Percentiles rank a stretch among this genome's conserved stretches.
These are phyloP conservation scores for Atalantia buxifolia DNA, from an alignment of 345 rosid genomes.

Conservation along the genomic window DNA sequence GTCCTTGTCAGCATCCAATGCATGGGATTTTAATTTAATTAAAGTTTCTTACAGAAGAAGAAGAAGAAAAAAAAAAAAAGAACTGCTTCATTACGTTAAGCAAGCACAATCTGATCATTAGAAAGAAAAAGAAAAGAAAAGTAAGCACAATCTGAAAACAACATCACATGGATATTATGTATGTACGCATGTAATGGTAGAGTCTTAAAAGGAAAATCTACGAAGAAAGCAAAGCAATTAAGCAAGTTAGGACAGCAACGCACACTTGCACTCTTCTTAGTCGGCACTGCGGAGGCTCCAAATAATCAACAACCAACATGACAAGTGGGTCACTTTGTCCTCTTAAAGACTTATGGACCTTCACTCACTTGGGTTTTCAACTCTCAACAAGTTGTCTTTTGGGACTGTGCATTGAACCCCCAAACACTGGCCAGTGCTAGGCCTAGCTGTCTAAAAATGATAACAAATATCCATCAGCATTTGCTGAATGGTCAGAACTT, in stretches of 20 bases:
- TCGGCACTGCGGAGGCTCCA: background rate
- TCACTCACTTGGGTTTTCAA: background rate
- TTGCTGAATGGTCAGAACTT: too few relatives aligned
- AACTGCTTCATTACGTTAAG: background rate
- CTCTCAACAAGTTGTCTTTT: background rate
- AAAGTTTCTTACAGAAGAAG: background rate
- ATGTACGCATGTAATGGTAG: background rate
- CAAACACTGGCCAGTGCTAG: background rate
- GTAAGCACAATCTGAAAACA: background rate
- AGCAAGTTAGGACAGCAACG: background rate
- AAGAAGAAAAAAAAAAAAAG: background rate
- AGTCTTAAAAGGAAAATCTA: background rate
- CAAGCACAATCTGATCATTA: background rate
- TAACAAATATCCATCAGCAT: too few relatives aligned
- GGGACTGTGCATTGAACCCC: background rate
- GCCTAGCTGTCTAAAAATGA: background rate
- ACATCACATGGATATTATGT: background rate
- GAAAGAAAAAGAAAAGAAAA: too few relatives aligned
- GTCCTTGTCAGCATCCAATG: constrained; percentile 10
- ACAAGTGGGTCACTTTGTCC: constrained; percentile 1
- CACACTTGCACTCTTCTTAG: background rate
- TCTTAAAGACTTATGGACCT: background rate
- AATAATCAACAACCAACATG: background rate
- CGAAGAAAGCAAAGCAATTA: background rate
- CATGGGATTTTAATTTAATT: background rate